These are phyloP conservation scores for Filosporella fistucella DNA, from an alignment of 495 filamentous ascomycete species.

Conservation along the genomic window DNA sequence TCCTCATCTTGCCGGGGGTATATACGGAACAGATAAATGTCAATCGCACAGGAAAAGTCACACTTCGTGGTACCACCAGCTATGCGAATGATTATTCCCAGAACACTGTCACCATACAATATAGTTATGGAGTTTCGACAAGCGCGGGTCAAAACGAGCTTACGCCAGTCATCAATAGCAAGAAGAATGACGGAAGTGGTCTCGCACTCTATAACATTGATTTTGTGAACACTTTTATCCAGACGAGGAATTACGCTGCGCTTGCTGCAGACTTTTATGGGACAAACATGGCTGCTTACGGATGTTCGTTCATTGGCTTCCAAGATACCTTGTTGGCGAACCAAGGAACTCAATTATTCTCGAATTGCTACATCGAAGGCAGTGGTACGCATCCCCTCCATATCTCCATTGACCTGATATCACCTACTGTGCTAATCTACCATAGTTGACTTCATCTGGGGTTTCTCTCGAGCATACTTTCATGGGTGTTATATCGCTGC, in stretches of 20 bases:
- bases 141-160: slow-evolving; percentile 22
- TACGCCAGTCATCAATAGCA: slow-evolving; percentile 23
- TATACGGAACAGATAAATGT: slow-evolving; percentile 30
- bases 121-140: slow-evolving; percentile 26
- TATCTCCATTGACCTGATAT: no score
- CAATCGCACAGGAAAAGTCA: slow-evolving; percentile 26
- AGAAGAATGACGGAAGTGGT: slow-evolving; percentile 13
- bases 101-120: slow-evolving; percentile 26
- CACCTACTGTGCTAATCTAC: no score
- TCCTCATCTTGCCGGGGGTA: slow-evolving; percentile 27
- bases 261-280: slow-evolving; percentile 26
- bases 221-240: slow-evolving; percentile 19
- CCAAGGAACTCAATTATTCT: slow-evolving; percentile 18
- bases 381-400: no score
- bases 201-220: slow-evolving; percentile 23
- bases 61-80: slow-evolving; percentile 25
- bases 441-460: slow-evolving; percentile 64
- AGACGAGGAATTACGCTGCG: slow-evolving; percentile 23
- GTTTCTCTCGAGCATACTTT: slow-evolving; percentile 25
- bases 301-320: slow-evolving; percentile 19
- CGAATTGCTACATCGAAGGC: slow-evolving; percentile 33
- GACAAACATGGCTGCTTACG: slow-evolving; percentile 16
- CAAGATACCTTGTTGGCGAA: slow-evolving; percentile 23
- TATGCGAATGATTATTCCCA: slow-evolving; percentile 20
- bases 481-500: slow-evolving; percentile 1